phyloP scores from a whole-genome alignment of 2,329 filamentous ascomycete species.

The Claviceps quebecensis region DNA sequence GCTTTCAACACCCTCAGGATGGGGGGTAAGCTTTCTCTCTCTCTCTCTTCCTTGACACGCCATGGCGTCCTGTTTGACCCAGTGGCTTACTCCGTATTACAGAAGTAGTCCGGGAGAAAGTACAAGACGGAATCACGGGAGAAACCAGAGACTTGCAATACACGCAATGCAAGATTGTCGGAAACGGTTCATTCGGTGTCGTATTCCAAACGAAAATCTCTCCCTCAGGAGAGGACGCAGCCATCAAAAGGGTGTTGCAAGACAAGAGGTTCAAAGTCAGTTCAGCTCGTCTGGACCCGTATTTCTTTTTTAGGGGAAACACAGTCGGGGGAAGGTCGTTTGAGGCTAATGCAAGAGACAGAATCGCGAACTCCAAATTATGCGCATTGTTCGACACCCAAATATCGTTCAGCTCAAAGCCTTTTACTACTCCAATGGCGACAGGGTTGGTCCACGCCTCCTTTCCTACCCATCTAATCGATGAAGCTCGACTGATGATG shows the following conservation, averaged over 20 bases:
- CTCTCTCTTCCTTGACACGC: constrained; percentile 3
- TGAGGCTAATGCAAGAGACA: constrained; percentile 22
- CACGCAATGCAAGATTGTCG: constrained; percentile 98
- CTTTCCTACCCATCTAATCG: not conserved
- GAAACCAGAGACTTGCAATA: constrained; percentile 96
- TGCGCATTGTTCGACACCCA: constrained; percentile 96
- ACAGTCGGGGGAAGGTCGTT: too few species aligned
- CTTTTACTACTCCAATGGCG: constrained; percentile 98
- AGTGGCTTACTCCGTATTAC: constrained; percentile 14
- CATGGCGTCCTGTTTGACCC: constrained; percentile 4
- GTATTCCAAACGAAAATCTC: constrained; percentile 98
- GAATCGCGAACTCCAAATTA: constrained; percentile 98
- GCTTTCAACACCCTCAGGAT: constrained; percentile 81
- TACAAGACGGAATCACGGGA: constrained; percentile 93
- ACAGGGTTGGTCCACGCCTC: constrained; percentile 52
- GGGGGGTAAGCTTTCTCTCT: constrained; percentile 60
- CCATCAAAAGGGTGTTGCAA: constrained; percentile 96
- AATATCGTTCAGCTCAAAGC: constrained; percentile 99
- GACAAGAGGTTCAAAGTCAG: constrained; percentile 98
- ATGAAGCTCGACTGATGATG: not conserved
- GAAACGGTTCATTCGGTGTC: constrained; percentile 96
- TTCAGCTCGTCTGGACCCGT: constrained; percentile 1
- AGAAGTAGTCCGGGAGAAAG: constrained; percentile 98
- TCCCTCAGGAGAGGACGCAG: constrained; percentile 93
- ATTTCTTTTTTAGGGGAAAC: too few species aligned